Evolutionary conservation across 257 asterid genomes (phyloP).

Genomic region (Solanum etuberosum): DNA sequence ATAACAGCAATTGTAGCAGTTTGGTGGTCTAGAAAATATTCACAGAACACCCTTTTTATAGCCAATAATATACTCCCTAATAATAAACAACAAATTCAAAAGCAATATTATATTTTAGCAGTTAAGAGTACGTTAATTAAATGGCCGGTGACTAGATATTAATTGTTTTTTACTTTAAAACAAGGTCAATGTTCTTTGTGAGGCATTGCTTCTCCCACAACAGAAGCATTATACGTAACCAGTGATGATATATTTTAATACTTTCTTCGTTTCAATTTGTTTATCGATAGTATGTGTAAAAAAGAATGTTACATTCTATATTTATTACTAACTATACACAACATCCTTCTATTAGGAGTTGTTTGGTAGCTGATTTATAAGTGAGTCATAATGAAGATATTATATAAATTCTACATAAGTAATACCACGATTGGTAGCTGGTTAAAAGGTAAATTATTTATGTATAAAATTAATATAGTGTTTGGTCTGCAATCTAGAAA

Average conservation of each 20-base stretch:
- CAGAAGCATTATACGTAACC: slow-evolving; percentile 13
- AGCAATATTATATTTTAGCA: slow-evolving; percentile 4
- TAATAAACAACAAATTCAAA: not conserved
- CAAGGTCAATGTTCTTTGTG: slow-evolving; percentile 23
- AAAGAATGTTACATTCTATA: no score
- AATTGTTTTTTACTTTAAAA: not conserved
- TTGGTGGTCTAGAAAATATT: slow-evolving; percentile 1
- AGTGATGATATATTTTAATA: not conserved
- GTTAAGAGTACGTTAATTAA: slow-evolving; percentile 14
- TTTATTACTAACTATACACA: not conserved
- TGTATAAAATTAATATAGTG: no score
- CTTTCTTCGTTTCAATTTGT: no score
- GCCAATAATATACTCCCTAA: slow-evolving; percentile 9
- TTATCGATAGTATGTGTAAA: no score
- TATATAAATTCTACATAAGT: no score
- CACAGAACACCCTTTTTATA: slow-evolving; percentile 32
- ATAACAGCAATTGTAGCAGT: not conserved
- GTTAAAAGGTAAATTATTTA: no score
- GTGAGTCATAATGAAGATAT: not conserved
- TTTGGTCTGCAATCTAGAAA: no score
- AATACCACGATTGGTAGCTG: no score
- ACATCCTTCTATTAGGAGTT: not conserved
- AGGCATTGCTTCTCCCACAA: slow-evolving; percentile 11
- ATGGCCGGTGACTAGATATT: slow-evolving; percentile 37
- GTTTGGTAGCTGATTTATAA: no score